Base-by-base conservation (phyloP, 2,329 filamentous ascomycete genomes). In the Aspergillus phoenicis region DNA sequence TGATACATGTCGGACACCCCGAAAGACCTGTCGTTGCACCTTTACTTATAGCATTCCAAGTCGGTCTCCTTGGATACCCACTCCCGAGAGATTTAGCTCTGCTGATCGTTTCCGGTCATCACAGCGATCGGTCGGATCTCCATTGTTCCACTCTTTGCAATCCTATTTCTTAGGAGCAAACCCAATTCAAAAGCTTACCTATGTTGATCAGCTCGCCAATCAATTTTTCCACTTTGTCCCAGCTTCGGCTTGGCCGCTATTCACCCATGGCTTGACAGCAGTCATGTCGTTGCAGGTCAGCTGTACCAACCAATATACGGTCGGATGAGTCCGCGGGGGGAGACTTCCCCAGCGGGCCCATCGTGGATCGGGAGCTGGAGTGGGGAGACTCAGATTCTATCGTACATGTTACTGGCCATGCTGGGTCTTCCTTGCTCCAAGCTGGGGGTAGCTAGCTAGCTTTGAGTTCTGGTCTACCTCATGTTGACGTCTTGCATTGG, bases 401-500 rank as follows among this genome's bases (percentile, higher is more conserved):
- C 33, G 33, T 36, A 36, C 11, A 36, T 36, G 10, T 36, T 5
- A 36, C 33, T 36, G 33, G 33, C 4, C 33, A 36, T 13, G 33
- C 11, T 5, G 11, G 11, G 10, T 36, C 11, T 36, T 36, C 10
- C 10, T 11, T 36, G 5, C 33, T 6, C 41, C 7, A 45, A n/a
- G 17, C 24, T 33, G 24, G 15, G 10, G 24, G 22, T 8, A 13
- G 33, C 33, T 36, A 36, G 10, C 22, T 30, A 24, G 26, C 22
- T 51, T 51, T 51, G 26, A 30, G 24, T 51, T 30, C 33, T 13
- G 26, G 15, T 26, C 28, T 51, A 51, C 47, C 47, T 51, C 47
- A 51, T 30, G 5, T 51, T 51, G 47, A 51, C 47, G 47, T 51
- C 47, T 30, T 51, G 47, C 24, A 51, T 30, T 51, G 10, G n/a